Conservation (phyloP, 495 filamentous ascomycete genomes). For the Durotheca rogersii region DNA sequence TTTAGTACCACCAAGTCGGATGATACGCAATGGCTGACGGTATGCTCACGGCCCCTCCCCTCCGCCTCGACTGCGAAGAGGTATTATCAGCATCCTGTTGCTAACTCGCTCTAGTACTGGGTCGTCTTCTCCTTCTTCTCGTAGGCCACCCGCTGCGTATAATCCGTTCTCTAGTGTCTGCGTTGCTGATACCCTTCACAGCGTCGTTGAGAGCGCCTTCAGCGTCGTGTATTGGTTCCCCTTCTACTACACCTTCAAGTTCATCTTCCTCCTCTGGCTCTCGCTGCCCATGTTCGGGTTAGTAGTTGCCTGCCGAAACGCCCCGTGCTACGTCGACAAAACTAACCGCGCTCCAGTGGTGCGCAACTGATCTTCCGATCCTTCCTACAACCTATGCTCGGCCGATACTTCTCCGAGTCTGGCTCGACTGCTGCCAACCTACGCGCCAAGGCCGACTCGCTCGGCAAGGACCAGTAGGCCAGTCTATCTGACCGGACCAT, state of each 20-base stretch:
- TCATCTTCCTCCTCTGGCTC: constrained; percentile 94
- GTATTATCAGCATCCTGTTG: constrained; percentile 4
- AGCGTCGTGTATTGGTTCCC: constrained; percentile 99
- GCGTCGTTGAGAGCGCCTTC: constrained; percentile 86
- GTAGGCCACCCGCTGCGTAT: constrained; percentile 42
- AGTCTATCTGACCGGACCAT: constrained; percentile 4
- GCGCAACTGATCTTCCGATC: constrained; percentile 96
- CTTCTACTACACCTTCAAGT: constrained; percentile 99
- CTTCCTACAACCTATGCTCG: constrained; percentile 85
- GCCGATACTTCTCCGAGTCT: constrained; percentile 77
- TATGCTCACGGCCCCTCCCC: too few relatives aligned
- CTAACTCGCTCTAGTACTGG: constrained; percentile 76
- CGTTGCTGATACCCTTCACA: constrained; percentile 33
- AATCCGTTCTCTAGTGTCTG: background rate
- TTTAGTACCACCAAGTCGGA: constrained; percentile 80
- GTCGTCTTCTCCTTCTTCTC: constrained; percentile 92
- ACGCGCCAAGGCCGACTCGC: constrained; percentile 83
- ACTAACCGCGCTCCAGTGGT: constrained; percentile 62
- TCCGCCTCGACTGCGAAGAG: too few relatives aligned
- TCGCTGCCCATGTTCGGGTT: constrained; percentile 91
- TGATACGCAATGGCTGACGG: constrained; percentile 84
- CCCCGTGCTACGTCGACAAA: background rate
- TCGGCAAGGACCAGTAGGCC: constrained; percentile 58
- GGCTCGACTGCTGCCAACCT: constrained; percentile 84
- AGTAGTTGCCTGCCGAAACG: constrained; percentile 37